Evolutionary conservation across 129 eudicot species (phyloP).

Genomic region (Chrysanthemum lavandulifolium): DNA sequence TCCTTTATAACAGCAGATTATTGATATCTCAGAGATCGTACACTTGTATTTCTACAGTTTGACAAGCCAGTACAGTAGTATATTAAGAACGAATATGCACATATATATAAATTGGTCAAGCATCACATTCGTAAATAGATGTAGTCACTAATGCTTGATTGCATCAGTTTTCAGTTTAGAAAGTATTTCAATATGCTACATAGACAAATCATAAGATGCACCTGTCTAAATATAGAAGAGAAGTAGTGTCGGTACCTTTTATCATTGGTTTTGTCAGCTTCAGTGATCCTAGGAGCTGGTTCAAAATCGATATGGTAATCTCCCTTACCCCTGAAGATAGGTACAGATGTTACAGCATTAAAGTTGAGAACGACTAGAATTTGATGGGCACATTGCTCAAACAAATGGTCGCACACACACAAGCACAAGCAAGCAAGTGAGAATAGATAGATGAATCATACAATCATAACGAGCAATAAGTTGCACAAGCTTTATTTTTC

Average conservation of each 20-base stretch:
- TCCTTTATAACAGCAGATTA: background rate
- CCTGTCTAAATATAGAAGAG: background rate
- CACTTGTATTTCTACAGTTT: background rate
- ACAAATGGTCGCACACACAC: too few relatives aligned
- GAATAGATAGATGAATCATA: background rate
- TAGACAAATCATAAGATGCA: background rate
- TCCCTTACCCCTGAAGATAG: slow-evolving; percentile 69
- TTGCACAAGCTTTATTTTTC: too few relatives aligned
- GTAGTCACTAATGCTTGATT: background rate
- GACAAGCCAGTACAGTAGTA: background rate
- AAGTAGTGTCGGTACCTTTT: slow-evolving; percentile 43
- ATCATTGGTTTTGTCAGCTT: slow-evolving; percentile 91
- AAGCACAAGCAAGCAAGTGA: background rate
- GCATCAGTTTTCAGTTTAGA: background rate
- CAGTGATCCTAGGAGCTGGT: slow-evolving; percentile 95
- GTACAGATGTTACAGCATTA: background rate
- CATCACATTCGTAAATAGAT: background rate
- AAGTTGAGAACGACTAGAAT: background rate
- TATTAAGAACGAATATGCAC: background rate
- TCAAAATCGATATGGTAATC: slow-evolving; percentile 78
- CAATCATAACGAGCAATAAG: background rate
- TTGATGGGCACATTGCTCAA: background rate
- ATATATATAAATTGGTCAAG: background rate
- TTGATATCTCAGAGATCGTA: background rate
- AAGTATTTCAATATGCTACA: background rate